Evolutionary conservation across 805 yeast genomes (phyloP), one percentile per base, ranked within the genome.

Genomic region (Candida taoyuanica): DNA sequence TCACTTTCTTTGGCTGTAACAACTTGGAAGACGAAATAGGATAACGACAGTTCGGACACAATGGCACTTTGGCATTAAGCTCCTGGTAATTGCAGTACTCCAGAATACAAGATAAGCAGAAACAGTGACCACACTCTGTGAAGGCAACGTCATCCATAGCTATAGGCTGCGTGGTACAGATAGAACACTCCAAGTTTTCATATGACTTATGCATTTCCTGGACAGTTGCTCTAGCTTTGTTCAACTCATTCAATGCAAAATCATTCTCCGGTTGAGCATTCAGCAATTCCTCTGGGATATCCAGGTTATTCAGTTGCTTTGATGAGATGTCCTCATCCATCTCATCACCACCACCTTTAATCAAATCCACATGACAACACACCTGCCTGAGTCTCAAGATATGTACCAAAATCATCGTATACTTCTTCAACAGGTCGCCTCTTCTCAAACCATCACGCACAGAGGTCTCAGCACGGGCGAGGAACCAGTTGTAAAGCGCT

Each of bases 301-400:
- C 52, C 15, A 38, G 14, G 3, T 33, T 16, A 4, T 38, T 16
- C 2, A 46, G n/a, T 1, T 30, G 20, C 17, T 37, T 59, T 39
- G 40, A 42, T 37, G 43, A 29, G 32, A 68, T 53, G 34, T 70
- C 72, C 23, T 73, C 81, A 44, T 76, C 81, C 54, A 74, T 71
- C 33, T 76, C 81, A 43, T 67, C 70, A 29, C 59, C 58, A 2
- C 67, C 63, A 8, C 73, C 63, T 3, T 72, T 70, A 1, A 88
- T 72, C 40, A 89, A 64, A 37, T 76, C 76, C 14, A 82, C 71
- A 56, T 91, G 96, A 53, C 96, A 87, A 56, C 97, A 91, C 0
- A 83, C 74, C 57, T 91, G 98, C 42, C 98, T 70, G 27, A 91
- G 67, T 39, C 98, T 68, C 46, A 91, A 60, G 37, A 91, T 81